These are phyloP conservation scores for Plantago ovata DNA, from an alignment of 257 asterid species.

Conservation along the genomic window DNA sequence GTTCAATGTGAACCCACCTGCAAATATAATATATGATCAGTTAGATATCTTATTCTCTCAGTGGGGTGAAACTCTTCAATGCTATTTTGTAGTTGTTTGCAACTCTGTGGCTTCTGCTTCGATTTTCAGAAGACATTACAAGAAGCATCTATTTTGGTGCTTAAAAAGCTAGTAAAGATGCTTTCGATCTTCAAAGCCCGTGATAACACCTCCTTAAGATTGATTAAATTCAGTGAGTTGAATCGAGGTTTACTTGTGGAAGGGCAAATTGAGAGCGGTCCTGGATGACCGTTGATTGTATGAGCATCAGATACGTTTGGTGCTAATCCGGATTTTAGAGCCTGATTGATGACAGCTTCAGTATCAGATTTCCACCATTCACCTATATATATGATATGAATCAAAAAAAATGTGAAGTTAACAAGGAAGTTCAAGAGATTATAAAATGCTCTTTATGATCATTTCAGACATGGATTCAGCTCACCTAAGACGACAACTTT, in stretches of 20 bases:
- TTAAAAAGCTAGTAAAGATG: no score
- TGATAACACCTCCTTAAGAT: background rate
- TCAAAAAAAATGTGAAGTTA: background rate
- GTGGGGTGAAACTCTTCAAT: no score
- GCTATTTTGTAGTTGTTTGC: no score
- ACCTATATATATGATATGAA: conserved; percentile 36
- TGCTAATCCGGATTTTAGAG: conserved; percentile 50
- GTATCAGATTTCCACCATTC: conserved; percentile 87
- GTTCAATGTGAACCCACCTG: conserved; percentile 59
- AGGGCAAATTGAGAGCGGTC: conserved; percentile 37
- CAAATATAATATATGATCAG: background rate
- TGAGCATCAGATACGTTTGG: conserved; percentile 78
- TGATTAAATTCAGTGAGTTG: background rate
- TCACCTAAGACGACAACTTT: conserved; percentile 60
- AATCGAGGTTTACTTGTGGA: conserved; percentile 23
- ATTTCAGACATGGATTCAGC: background rate
- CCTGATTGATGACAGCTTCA: conserved; percentile 59
- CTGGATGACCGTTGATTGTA: conserved; percentile 70
- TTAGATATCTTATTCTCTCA: no score
- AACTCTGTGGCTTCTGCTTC: no score
- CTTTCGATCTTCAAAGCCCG: background rate
- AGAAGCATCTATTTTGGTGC: no score
- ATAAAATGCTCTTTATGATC: background rate
- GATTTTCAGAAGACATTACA: no score
- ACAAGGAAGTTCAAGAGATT: background rate